phyloP scores from a whole-genome alignment of 2,329 filamentous ascomycete genomes.

The Juglanconis oblonga region DNA sequence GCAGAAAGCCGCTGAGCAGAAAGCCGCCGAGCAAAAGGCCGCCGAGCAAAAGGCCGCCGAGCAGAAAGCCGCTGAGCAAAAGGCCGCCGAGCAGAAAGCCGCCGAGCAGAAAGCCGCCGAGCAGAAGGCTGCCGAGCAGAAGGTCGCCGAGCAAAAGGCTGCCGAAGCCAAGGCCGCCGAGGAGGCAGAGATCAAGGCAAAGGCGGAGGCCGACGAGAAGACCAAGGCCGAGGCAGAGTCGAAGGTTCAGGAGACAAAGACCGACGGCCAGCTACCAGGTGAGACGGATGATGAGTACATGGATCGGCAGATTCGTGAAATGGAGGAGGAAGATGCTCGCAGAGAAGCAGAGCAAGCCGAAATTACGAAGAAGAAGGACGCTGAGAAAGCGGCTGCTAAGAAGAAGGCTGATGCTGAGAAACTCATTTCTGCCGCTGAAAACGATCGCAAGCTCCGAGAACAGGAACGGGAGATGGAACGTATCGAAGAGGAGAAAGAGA shows the following conservation, averaged over 20 bases:
- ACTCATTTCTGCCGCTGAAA: constrained; percentile 49
- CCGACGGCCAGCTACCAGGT: constrained; percentile 28
- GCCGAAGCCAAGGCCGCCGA: constrained; percentile 44
- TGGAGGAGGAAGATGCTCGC: constrained; percentile 54
- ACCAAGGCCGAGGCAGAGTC: constrained; percentile 31
- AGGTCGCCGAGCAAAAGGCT: constrained; percentile 32
- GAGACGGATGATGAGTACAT: constrained; percentile 47
- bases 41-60: constrained; percentile 24
- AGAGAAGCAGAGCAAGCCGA: constrained; percentile 49
- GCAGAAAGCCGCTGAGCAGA: constrained; percentile 28
- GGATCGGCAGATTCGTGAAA: constrained; percentile 59
- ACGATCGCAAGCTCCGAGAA: constrained; percentile 66
- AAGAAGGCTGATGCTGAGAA: constrained; percentile 41
- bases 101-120: constrained; percentile 23
- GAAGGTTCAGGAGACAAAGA: constrained; percentile 31
- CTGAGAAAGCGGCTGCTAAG: constrained; percentile 46
- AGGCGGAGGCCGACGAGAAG: constrained; percentile 28
- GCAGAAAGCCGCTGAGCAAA: constrained; percentile 19
- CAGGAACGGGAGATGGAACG: constrained; percentile 71
- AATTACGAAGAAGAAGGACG: constrained; percentile 36
- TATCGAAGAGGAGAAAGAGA: constrained; percentile 68
- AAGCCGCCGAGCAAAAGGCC: constrained; percentile 28
- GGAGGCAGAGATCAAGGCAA: constrained; percentile 26
- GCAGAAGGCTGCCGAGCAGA: constrained; percentile 27
- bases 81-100: not conserved